Base-by-base conservation (phyloP, 306 rosid species). In the Quillaja saponaria region DNA sequence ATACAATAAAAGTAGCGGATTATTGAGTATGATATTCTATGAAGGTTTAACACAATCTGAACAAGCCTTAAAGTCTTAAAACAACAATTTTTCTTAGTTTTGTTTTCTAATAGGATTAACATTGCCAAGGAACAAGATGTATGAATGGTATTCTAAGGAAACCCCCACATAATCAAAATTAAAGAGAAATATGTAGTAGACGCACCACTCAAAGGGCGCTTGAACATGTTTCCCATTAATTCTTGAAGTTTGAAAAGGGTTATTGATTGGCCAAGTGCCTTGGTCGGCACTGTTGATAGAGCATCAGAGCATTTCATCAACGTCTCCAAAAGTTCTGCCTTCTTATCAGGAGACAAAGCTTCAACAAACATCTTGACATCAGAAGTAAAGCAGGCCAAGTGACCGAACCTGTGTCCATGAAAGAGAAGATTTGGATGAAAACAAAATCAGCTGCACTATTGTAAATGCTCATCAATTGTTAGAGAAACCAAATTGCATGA, bases 301-400 rank as follows among this genome's bases (percentile, higher is more conserved):
- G 80, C 40, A 49, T 66, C 71, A 34, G 63, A 64, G 60, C 34
- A 74, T 66, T 69, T 71, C 73, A 68, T 76, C 20, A 94, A 73
- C 81, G 71, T 82, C 82, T 70, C 83, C 66, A 83, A 63, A 20
- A 90, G 80, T 58, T 80, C 79, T 56, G 75, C 55, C 84, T 82
- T 87, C 81, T 82, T 83, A 72, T 77, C 85, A 68, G 84, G 65
- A 67, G 81, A 68, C 64, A 90, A 72, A 54, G 80, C 81, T 61
- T 87, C 95, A 58, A 80, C 66, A 75, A 78, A 87, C 71, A 85
- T 78, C 79, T 83, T 97, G 49, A 94, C 84, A 73, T 90, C 97
- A 18, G 87, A 69, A 39, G 85, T 59, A 78, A 90, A 87, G 81
- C 95, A 85, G 64, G 91, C 79, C 78, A 94, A 80, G 81, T 94